These are phyloP conservation scores for Lachnellula subtilissima DNA, from an alignment of 2,329 filamentous ascomycete genomes.

Conservation along the genomic window DNA sequence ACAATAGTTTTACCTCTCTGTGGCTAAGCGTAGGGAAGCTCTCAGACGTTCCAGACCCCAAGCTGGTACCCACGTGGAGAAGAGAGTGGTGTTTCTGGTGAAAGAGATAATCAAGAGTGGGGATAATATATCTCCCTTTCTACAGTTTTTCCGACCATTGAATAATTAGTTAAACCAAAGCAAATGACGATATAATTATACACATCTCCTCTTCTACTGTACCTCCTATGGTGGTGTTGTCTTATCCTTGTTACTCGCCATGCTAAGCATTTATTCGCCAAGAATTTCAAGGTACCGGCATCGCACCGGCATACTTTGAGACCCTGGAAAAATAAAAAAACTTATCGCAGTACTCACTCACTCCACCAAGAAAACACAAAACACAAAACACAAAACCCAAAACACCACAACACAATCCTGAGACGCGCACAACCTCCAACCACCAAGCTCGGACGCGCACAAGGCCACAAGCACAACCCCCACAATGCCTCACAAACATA, in stretches of 20 bases:
- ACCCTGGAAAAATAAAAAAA: not conserved
- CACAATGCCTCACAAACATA: constrained; percentile 84
- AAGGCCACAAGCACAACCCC: not conserved
- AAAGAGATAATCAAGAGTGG: not conserved
- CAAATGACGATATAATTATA: no score
- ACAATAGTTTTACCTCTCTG: not conserved
- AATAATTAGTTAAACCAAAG: no score
- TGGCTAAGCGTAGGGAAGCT: not conserved
- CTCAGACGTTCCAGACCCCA: constrained; percentile 1
- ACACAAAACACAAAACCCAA: no score
- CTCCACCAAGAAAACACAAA: no score
- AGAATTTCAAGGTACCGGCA: no score
- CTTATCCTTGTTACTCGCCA: not conserved
- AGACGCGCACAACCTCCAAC: not conserved
- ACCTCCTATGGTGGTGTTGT: no score
- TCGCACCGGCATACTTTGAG: no score
- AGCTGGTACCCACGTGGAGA: not conserved
- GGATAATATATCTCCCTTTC: not conserved
- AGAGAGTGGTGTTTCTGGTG: not conserved
- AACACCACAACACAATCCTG: no score
- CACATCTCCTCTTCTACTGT: no score
- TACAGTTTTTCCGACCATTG: not conserved
- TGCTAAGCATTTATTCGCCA: not conserved
- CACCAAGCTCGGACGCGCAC: not conserved
- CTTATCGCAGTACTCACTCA: not conserved